Evolutionary conservation across 129 eudicot genomes (phyloP), one percentile per base, ranked within the genome.

Genomic region (Pseudognaphalium luteoalbum): DNA sequence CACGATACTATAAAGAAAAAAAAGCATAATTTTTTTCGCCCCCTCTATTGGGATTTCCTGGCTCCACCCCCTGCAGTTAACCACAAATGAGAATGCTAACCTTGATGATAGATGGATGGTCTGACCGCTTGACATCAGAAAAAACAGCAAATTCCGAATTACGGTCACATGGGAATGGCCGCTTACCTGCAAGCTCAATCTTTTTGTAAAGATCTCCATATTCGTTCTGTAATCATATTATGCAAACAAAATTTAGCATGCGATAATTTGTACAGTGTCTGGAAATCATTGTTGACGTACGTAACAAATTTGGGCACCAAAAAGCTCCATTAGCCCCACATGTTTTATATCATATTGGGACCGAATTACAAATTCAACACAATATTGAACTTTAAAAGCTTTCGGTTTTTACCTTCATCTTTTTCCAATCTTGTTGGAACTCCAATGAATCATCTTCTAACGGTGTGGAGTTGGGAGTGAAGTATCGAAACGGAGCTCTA

Each of bases 41-140:
- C n/a, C n/a, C n/a, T n/a, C n/a, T n/a, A n/a, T n/a, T n/a, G n/a
- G n/a, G n/a, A n/a, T n/a, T n/a, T n/a, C n/a, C n/a, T n/a, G n/a
- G n/a, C n/a, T n/a, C n/a, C n/a, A n/a, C n/a, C n/a, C n/a, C n/a
- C n/a, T n/a, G n/a, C n/a, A n/a, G n/a, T n/a, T n/a, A n/a, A n/a
- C n/a, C 21, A 16, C 34, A 54, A 28, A 59, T 52, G 21, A 21
- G 34, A 33, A 58, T 62, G 4, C 5, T 56, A 78, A 91, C 97
- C 97, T 86, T 81, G 61, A 91, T 42, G 28, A 87, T 79, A 5
- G 92, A 14, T 3, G 90, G 83, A 76, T 91, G 97, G 70, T 91
- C 73, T 67, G 73, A 81, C 39, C 88, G 78, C 7, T 77, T 78
- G 51, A 67, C 71, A 52, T 76, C 70, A 5, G 32, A 22, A 32